Conservation (phyloP, 2,329 filamentous ascomycete genomes). For the Parastagonospora avenae region DNA sequence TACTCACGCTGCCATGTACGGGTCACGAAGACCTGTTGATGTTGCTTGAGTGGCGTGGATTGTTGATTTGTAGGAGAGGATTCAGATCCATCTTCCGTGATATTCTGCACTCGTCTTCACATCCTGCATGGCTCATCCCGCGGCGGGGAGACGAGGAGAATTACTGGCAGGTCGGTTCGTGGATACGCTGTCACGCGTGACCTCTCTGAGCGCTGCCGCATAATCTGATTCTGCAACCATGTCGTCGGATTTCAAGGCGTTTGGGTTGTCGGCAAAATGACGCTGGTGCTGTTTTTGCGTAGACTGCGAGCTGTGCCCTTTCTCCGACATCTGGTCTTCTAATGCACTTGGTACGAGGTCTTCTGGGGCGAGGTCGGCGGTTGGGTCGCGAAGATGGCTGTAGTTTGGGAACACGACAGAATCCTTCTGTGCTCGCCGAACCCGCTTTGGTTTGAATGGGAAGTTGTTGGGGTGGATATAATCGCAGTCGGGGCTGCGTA, state of each 20-base stretch:
- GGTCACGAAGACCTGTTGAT: no score
- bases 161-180: background rate
- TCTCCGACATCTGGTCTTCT: conserved; percentile 16
- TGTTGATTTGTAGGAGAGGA: no score
- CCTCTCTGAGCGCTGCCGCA: conserved; percentile 34
- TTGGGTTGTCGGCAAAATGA: conserved; percentile 24
- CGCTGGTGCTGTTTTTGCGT: conserved; percentile 22
- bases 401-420: conserved; percentile 30
- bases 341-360: conserved; percentile 39
- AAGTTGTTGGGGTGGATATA: conserved; percentile 37
- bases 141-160: no score
- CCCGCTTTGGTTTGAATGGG: conserved; percentile 27
- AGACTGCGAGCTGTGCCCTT: conserved; percentile 17
- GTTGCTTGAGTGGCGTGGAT: no score
- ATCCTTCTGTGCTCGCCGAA: conserved; percentile 28
- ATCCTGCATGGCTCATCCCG: no score
- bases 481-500: conserved; percentile 39
- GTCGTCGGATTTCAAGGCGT: conserved; percentile 19
- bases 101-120: no score
- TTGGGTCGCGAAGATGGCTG: conserved; percentile 11
- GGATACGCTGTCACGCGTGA: conserved; percentile 21
- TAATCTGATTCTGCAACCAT: conserved; percentile 35
- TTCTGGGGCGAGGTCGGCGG: conserved; percentile 29
- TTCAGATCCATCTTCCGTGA: no score
- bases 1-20: no score